Evolutionary conservation across 345 rosid species (phyloP), one percentile per base, ranked within the genome.

Genomic region (Syzygium jambos): DNA sequence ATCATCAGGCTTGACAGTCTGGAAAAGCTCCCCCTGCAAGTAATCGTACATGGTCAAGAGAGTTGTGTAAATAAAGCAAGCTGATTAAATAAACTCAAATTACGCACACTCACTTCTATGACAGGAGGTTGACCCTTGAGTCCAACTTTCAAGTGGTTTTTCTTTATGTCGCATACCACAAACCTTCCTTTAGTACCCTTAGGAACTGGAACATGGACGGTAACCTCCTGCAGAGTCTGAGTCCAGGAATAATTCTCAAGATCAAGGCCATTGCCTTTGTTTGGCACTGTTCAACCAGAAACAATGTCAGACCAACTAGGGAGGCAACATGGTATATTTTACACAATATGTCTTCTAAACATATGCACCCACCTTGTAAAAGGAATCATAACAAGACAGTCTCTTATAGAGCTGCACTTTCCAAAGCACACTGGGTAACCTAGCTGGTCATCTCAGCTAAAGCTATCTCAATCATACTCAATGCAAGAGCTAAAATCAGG

Each of bases 221-320:
- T 93, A n/a, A 97, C 96, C 95, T 96, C 99, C 80, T 94, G 96
- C 52, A 97, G 93, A 73, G 93, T 93, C 88, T 97, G 99, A 43
- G 94, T 94, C 99, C 99, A 97, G 25, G 97, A 95, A 90, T 97
- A 95, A 2, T 92, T 93, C 85, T 97, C 98, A 84, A 97, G 90
- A 89, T 97, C 99, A 90, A 96, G 96, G 51, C 99, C 98, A 86
- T 95, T 96, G 46, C 98, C 99, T 61, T 91, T 94, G 91, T 97
- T 97, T 84, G 98, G 99, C 88, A 88, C 99, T 97, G 96, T 43
- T 55, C 84, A 7, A 59, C 73, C 84, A 34, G 13, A 78, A 82
- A 17, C n/a, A 65, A 87, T 51, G 83, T 55, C n/a, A 57, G 85
- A 49, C 9, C 85, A 7, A 41, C 30, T 13, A 84, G 5, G 23